Evolutionary conservation across 805 yeast genomes (phyloP), one percentile per base, ranked within the genome.

Genomic region (Scheffersomyces lignosus): DNA sequence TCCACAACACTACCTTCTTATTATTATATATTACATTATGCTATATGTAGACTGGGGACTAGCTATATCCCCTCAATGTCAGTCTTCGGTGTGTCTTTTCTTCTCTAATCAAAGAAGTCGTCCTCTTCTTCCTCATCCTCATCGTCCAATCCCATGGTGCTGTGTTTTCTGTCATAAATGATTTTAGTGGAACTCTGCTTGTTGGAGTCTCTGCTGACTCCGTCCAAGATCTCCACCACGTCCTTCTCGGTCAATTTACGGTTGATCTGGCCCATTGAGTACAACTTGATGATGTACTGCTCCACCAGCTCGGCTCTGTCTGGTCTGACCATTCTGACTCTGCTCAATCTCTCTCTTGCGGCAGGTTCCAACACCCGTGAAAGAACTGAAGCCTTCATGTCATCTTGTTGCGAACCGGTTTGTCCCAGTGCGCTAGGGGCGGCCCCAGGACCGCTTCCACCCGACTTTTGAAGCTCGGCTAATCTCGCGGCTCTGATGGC

Each of bases 401-500:
- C 80, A 24, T 69, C 73, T 33, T 60, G 56, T 15, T 37, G 43
- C 10, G 24, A 20, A 14, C 33, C 31, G 38, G 31, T 41, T 33
- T 14, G 43, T 35, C 30, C 39, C 12, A 38, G 10, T 7, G 7
- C 24, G 37, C 26, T 15, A 17, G 32, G 42, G 16, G 20, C 43
- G 15, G 20, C 17, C 14, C 26, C 27, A 15, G 41, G 25, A 47
- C 27, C 15, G 31, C 31, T n/a, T 27, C 37, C 32, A n/a, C 75
- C 75, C 1, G 75, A 60, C 43, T 75, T 70, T 58, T 86, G 95
- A 44, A 91, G 68, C 61, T 91, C 96, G 16, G 83, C 82, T 49
- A 91, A 63, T 48, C 98, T 77, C n/a, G 97, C 97, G 30, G 87
- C 88, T 50, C 98, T 78, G 45, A 91, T 86, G 22, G 96, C 96